Base-by-base conservation (phyloP, 805 yeast genomes). In the Phaffomyces antillensis region DNA sequence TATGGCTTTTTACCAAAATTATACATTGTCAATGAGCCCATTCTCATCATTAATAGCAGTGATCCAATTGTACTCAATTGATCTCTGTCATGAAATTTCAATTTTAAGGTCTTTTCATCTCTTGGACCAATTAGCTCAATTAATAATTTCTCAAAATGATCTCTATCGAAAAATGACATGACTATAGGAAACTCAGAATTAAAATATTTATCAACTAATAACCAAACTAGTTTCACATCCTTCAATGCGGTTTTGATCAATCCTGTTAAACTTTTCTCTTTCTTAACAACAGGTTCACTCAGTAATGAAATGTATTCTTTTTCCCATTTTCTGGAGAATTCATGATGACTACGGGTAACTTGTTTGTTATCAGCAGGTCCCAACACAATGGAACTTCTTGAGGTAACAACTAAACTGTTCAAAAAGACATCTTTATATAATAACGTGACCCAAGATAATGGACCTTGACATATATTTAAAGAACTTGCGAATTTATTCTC, bases 381-480 rank as follows among this genome's bases (percentile, higher is more conserved):
- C 15, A 39, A 11, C n/a, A 33, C 25, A 13, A 12, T 12, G 23
- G 44, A 17, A 9, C 35, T 47, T 13, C 45, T 34, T 3, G 51
- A 35, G 3, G 39, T 45, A 0, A 48, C 30, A 11, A 49, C 42
- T 8, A 57, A 38, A 9, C 54, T 39, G 34, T 52, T 53, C 34
- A 59, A 35, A 37, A 54, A 59, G 10, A 48, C 43, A 40, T 59
- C 62, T 32, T 56, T 59, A 15, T 54, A 41, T 15, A 59, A 20
- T 18, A 59, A 28, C 1, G 58, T 48, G 0, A 52, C 54, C 62
- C 62, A 59, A 3, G 59, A 50, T 15, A 59, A 43, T 0, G 54
- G 46, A 4, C 61, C 61, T 24, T 55, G 56, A 6, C 42, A 26
- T 1, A 51, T 42, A 36, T 52, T 37, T 2, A 53, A 44, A 1